Percentiles rank a stretch among this genome's conserved stretches.
Conservation (phyloP, 805 yeast genomes). For the Zygotorulaspora sp. region DNA sequence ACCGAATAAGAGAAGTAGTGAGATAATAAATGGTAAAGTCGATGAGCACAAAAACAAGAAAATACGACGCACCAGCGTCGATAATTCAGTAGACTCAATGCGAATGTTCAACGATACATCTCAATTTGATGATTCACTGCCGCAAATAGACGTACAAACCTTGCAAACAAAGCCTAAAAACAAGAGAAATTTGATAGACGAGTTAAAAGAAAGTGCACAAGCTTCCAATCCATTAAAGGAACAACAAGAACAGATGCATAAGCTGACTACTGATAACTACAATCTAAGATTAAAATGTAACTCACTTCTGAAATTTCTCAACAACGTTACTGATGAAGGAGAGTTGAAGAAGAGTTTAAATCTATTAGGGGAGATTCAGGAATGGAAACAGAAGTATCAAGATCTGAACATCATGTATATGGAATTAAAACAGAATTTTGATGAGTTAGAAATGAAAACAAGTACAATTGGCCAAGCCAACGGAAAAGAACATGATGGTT, state of each 20-base stretch:
- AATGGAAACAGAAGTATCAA: slow-evolving; percentile 19
- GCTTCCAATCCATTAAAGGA: slow-evolving; percentile 31
- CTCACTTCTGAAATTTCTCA: slow-evolving; percentile 29
- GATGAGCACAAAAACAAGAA: slow-evolving; percentile 13
- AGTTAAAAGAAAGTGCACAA: slow-evolving; percentile 20
- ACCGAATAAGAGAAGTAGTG: slow-evolving; percentile 8
- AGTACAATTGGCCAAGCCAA: slow-evolving; percentile 5
- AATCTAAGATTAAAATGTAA: slow-evolving; percentile 28
- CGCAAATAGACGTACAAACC: slow-evolving; percentile 16
- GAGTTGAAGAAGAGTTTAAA: slow-evolving; percentile 22
- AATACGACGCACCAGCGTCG: slow-evolving; percentile 14
- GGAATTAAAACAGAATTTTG: slow-evolving; percentile 15
- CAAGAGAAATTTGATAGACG: slow-evolving; percentile 20
- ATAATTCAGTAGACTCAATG: slow-evolving; percentile 27
- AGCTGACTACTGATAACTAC: slow-evolving; percentile 27
- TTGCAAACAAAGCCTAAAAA: slow-evolving; percentile 1
- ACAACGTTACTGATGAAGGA: slow-evolving; percentile 27
- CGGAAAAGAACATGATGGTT: slow-evolving; percentile 1
- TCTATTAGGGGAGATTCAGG: slow-evolving; percentile 24
- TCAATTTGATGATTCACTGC: slow-evolving; percentile 33
- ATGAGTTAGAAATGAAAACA: slow-evolving; percentile 13
- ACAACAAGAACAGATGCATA: slow-evolving; percentile 28
- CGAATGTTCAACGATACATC: slow-evolving; percentile 31
- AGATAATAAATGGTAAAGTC: too few species aligned
- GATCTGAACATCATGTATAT: slow-evolving; percentile 13